Conservation (phyloP, 805 yeast genomes). For the Sugiyamaella valdiviana region DNA sequence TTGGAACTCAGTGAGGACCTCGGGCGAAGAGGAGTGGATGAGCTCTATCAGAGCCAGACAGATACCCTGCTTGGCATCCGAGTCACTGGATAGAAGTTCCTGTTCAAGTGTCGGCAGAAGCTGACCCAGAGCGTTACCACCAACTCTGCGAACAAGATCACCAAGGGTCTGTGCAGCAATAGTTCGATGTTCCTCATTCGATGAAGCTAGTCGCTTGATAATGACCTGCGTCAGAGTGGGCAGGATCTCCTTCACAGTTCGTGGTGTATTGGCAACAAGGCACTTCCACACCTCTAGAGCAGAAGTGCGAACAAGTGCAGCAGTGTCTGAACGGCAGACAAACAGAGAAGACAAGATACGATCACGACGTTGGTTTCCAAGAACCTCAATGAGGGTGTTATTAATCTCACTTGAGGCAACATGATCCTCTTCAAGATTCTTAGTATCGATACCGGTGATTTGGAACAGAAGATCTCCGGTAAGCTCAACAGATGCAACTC, state of each 20-base stretch:
- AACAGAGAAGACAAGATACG: constrained; percentile 78
- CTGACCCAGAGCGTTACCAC: constrained; percentile 76
- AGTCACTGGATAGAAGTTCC: constrained; percentile 51
- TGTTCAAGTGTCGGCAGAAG: constrained; percentile 78
- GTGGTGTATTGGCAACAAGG: constrained; percentile 90
- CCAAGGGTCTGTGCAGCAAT: constrained; percentile 93
- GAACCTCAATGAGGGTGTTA: constrained; percentile 61
- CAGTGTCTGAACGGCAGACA: constrained; percentile 87
- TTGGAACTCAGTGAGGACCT: constrained; percentile 59
- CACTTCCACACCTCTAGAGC: constrained; percentile 96
- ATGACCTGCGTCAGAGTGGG: constrained; percentile 76
- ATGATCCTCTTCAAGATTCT: constrained; percentile 38
- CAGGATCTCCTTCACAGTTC: constrained; percentile 84
- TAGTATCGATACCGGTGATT: constrained; percentile 70
- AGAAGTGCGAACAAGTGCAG: constrained; percentile 80
- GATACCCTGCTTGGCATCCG: constrained; percentile 92
- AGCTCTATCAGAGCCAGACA: constrained; percentile 89
- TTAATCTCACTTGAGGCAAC: constrained; percentile 43
- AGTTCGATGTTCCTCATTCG: constrained; percentile 68
- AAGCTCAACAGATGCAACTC: constrained; percentile 89
- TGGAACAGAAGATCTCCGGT: constrained; percentile 93
- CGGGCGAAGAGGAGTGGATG: constrained; percentile 62
- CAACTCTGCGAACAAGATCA: constrained; percentile 90
- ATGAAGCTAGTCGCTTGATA: constrained; percentile 76
- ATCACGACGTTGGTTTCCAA: constrained; percentile 87